Percentiles rank a stretch among this genome's conserved stretches.
These are phyloP conservation scores for Lachancea sp. DNA, from an alignment of 805 yeast species.

Conservation along the genomic window DNA sequence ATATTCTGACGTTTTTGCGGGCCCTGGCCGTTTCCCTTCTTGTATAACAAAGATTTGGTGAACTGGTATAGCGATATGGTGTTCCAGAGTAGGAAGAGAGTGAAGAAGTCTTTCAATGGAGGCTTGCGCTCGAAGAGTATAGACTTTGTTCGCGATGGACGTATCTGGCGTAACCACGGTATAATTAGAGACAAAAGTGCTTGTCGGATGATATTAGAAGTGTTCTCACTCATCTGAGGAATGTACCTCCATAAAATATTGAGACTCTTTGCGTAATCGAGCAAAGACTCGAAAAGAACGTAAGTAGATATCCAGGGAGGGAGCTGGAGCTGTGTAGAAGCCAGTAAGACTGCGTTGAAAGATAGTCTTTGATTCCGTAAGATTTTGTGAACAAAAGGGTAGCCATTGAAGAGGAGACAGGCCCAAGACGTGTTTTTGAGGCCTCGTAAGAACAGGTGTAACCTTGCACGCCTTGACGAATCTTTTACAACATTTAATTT, in stretches of 20 bases:
- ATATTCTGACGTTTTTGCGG: neutral
- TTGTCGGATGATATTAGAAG: slow-evolving; percentile 12
- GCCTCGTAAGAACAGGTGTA: neutral
- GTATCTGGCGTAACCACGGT: slow-evolving; percentile 11
- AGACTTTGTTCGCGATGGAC: slow-evolving; percentile 9
- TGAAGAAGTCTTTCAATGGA: slow-evolving; percentile 14
- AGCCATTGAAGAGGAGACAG: slow-evolving; percentile 1
- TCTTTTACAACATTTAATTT: neutral
- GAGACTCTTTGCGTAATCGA: slow-evolving; percentile 7
- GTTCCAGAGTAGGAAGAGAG: slow-evolving; percentile 19
- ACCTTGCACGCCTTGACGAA: neutral
- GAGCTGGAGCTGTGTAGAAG: neutral
- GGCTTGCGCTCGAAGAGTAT: slow-evolving; percentile 16
- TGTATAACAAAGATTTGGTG: slow-evolving; percentile 7
- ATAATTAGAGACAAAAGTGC: slow-evolving; percentile 13
- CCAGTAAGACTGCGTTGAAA: slow-evolving; percentile 3
- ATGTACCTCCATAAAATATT: neutral
- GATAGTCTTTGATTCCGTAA: slow-evolving; percentile 1
- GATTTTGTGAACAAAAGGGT: neutral
- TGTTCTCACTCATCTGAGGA: slow-evolving; percentile 3
- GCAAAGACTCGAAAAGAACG: slow-evolving; percentile 13
- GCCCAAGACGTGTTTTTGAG: slow-evolving; percentile 1
- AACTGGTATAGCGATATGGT: slow-evolving; percentile 15
- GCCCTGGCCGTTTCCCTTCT: neutral
- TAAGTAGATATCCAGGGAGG: slow-evolving; percentile 18